These are phyloP conservation scores for Priceomyces fermenticarens DNA, from an alignment of 805 yeast genomes.

Conservation along the genomic window DNA sequence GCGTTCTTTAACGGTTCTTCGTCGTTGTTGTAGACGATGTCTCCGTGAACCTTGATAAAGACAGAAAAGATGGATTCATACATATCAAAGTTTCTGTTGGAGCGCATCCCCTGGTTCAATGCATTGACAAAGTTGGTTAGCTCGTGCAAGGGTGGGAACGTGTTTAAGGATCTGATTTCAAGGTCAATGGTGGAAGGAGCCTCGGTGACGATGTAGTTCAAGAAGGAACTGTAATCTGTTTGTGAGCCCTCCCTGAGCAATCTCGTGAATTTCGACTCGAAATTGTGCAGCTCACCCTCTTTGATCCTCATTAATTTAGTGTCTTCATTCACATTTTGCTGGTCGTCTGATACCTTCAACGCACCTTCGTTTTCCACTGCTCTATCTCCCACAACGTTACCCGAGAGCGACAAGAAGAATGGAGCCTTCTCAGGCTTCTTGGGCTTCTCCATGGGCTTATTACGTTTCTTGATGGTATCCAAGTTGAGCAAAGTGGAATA, in stretches of 20 bases:
- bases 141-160: conserved; percentile 66
- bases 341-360: conserved; percentile 11
- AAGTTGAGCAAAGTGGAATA: conserved; percentile 75
- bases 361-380: conserved; percentile 50
- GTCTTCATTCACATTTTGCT: conserved; percentile 17
- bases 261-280: conserved; percentile 74
- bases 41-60: conserved; percentile 78
- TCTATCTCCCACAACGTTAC: conserved; percentile 68
- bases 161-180: conserved; percentile 77
- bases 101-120: conserved; percentile 52
- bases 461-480: conserved; percentile 80
- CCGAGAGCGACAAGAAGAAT: conserved; percentile 72
- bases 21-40: conserved; percentile 50
- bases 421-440: conserved; percentile 77
- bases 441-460: conserved; percentile 86
- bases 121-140: conserved; percentile 66
- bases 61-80: conserved; percentile 77
- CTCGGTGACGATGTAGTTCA: conserved; percentile 51
- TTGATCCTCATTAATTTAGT: conserved; percentile 33
- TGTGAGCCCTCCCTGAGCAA: conserved; percentile 53
- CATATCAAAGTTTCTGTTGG: conserved; percentile 67
- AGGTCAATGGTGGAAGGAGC: conserved; percentile 81
- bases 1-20: conserved; percentile 43
- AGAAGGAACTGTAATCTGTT: conserved; percentile 45
- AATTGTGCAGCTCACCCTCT: conserved; percentile 36